phyloP scores from a whole-genome alignment of 176 grass and related monocot species.

The Carex parvula region DNA sequence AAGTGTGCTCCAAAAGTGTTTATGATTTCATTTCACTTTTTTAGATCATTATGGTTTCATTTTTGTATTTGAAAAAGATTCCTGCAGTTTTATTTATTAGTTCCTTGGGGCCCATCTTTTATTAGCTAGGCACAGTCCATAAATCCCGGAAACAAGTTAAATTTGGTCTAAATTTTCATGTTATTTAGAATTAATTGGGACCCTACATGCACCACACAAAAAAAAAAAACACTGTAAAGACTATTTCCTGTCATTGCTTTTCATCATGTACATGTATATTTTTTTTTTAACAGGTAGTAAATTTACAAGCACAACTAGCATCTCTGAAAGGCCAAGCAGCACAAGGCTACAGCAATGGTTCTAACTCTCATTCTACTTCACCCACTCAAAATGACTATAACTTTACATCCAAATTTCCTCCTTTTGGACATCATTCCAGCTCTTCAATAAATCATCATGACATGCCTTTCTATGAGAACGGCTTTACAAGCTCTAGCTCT shows the following conservation, averaged over 20 bases:
- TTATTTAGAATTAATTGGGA: slow-evolving; percentile 1
- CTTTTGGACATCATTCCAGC: slow-evolving; percentile 23
- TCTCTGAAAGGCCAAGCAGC: slow-evolving; percentile 52
- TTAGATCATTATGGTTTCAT: background rate
- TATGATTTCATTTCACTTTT: background rate
- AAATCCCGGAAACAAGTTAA: slow-evolving; percentile 4
- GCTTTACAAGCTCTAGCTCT: slow-evolving; percentile 30
- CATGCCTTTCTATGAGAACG: slow-evolving; percentile 32
- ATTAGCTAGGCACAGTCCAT: background rate
- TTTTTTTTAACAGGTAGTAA: slow-evolving; percentile 54
- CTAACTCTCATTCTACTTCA: slow-evolving; percentile 18
- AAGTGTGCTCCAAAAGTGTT: background rate
- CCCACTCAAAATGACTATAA: slow-evolving; percentile 37
- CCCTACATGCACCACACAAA: background rate
- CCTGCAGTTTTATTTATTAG: slow-evolving; percentile 1
- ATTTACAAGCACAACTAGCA: slow-evolving; percentile 76
- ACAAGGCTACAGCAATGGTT: slow-evolving; percentile 31
- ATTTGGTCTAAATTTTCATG: background rate
- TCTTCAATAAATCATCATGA: slow-evolving; percentile 44
- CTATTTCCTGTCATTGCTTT: background rate
- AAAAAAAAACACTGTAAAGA: background rate
- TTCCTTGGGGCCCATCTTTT: background rate
- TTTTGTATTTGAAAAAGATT: background rate
- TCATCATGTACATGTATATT: background rate
- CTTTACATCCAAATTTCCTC: slow-evolving; percentile 20